Base-by-base conservation (phyloP, 805 yeast genomes). In the Schwanniomyces yamadae region DNA sequence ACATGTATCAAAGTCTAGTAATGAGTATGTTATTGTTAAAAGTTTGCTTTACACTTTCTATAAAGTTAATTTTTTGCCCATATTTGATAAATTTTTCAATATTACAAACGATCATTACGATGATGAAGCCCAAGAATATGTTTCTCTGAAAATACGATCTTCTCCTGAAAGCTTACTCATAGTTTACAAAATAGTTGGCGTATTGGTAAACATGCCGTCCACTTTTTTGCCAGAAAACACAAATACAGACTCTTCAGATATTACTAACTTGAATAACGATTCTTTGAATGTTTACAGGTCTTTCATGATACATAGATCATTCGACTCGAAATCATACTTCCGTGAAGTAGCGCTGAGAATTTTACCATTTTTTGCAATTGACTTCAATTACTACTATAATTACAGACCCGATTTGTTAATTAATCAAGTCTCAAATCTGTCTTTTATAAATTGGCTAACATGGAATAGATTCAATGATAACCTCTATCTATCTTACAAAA, bases 361-460 rank as follows among this genome's bases (percentile, higher is more conserved):
- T 4, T 21, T 55, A 6, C 59, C 65, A 0, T 45, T 54, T 15
- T 41, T 59, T 14, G 48, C 55, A 3, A 52, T 54, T 16, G 49
- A 51, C 14, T 52, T 49, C 37, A 50, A 53, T 30, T 46, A 52
- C 16, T 44, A 39, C 33, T 49, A 48, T 34, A 37, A 37, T 6
- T 48, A 45, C 23, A 44, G 45, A 9, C 48, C 49, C 7, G 63
- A 57, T 39, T 40, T 61, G 16, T 36, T 52, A 20, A 40, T 45
- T 11, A 27, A 38, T 16, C 44, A 52, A 23, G 46, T 55, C 18
- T 49, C 46, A 36, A 58, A 46, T 37, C 44, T 43, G 13, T 58
- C 66, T 3, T 61, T 63, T 29, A 48, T 61, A 36, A 54, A 52
- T 29, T 63, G 70, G 70, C 22, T 59, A 10, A 52, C 59, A 2